A percentile compares a stretch with the other conserved stretches of the same genome.
Evolutionary conservation across 108 stramenopile species (phyloP).

Genomic region (Fragilaria crotonensis): DNA sequence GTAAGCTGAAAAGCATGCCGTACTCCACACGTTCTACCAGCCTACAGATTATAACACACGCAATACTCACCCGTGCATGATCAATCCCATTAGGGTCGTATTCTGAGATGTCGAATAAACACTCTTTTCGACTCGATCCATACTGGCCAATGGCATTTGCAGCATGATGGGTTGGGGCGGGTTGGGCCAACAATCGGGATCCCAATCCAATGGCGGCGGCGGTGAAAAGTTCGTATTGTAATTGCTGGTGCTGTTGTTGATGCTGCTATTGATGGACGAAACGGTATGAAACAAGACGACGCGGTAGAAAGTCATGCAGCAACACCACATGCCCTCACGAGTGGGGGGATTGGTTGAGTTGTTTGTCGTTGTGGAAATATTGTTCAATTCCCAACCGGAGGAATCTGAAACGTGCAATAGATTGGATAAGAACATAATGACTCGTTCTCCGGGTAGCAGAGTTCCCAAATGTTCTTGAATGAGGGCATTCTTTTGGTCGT

Average conservation of each 20-base stretch:
- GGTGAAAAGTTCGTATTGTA: background rate
- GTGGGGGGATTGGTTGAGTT: too few species aligned
- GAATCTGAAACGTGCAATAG: constrained; percentile 68
- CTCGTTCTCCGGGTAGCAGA: constrained; percentile 59
- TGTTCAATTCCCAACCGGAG: constrained; percentile 5
- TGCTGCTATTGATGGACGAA: too few species aligned
- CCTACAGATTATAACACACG: too few species aligned
- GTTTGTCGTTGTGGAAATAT: background rate
- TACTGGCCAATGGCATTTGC: constrained; percentile 73
- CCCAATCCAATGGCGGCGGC: constrained; percentile 28
- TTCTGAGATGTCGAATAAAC: constrained; percentile 18
- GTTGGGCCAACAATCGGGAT: constrained; percentile 17
- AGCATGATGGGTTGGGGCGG: constrained; percentile 29
- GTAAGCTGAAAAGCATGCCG: too few species aligned
- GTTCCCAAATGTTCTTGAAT: constrained; percentile 37
- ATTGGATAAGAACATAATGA: constrained; percentile 74
- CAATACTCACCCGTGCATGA: constrained; percentile 13
- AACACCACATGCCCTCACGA: constrained; percentile 69
- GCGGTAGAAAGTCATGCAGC: constrained; percentile 78
- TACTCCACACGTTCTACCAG: too few species aligned
- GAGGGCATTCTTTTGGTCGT: constrained; percentile 30
- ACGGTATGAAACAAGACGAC: constrained; percentile 64
- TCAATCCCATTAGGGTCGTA: constrained; percentile 28
- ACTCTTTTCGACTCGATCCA: constrained; percentile 77
- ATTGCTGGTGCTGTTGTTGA: too few species aligned